Percentiles rank a stretch among this genome's conserved stretches.
Evolutionary conservation across 129 eudicot genomes (phyloP).

Genomic region (Heracleum sosnowskyi): DNA sequence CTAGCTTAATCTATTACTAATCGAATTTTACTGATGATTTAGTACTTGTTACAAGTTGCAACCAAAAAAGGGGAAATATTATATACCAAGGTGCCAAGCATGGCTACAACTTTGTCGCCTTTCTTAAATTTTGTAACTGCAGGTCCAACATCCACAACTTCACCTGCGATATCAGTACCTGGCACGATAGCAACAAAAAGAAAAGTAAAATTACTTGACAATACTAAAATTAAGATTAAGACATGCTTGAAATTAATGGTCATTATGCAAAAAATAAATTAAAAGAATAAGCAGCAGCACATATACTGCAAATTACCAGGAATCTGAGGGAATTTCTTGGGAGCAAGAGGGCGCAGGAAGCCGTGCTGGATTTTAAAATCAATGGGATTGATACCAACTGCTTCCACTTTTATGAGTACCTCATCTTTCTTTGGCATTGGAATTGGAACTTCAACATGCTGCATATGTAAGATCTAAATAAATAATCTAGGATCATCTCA

Average conservation of each 20-base stretch:
- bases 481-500: too few species aligned
- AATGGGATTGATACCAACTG: conserved; percentile 53
- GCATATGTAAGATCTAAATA: too few species aligned
- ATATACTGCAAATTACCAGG: conserved; percentile 28
- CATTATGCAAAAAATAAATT: background rate
- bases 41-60: background rate
- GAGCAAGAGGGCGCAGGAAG: conserved; percentile 45
- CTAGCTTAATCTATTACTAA: background rate
- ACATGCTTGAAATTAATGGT: background rate
- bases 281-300: background rate
- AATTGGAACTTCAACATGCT: conserved; percentile 60
- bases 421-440: conserved; percentile 50
- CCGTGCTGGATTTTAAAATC: conserved; percentile 62
- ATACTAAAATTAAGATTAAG: background rate
- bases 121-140: conserved; percentile 22
- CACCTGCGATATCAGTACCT: conserved; percentile 32
- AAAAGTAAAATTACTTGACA: background rate
- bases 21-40: background rate
- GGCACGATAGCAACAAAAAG: background rate
- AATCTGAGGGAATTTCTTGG: conserved; percentile 43
- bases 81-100: background rate
- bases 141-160: conserved; percentile 25
- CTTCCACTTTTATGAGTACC: conserved; percentile 55
- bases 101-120: conserved; percentile 34
- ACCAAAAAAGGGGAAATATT: background rate